phyloP scores from a whole-genome alignment of 257 asterid species.

The Plantago major region DNA sequence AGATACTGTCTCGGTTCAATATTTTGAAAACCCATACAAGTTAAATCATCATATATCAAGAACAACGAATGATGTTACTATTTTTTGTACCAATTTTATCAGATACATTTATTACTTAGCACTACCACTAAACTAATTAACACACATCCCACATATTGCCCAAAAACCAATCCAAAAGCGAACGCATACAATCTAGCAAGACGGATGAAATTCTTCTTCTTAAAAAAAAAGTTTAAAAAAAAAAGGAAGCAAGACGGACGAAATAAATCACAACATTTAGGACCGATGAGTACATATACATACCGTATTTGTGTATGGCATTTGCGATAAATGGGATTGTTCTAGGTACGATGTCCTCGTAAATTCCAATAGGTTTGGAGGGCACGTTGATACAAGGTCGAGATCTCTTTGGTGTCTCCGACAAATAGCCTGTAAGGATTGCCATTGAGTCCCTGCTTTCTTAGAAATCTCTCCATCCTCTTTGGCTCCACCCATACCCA shows the following conservation, averaged over 20 bases:
- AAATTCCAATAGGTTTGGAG: background rate
- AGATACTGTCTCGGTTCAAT: too few species aligned
- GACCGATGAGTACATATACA: background rate
- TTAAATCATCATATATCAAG: too few species aligned
- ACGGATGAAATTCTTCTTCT: too few species aligned
- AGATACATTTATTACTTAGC: too few species aligned
- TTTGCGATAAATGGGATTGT: slow-evolving; percentile 4
- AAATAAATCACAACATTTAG: background rate
- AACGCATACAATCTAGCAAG: background rate
- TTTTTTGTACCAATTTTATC: too few species aligned
- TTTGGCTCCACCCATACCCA: slow-evolving; percentile 15
- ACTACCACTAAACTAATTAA: too few species aligned
- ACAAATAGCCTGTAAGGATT: slow-evolving; percentile 1
- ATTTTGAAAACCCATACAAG: too few species aligned
- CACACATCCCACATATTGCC: too few species aligned
- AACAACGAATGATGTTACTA: too few species aligned
- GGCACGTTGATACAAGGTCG: background rate
- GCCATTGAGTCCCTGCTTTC: slow-evolving; percentile 6
- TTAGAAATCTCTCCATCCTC: slow-evolving; percentile 3
- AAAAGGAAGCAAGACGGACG: background rate
- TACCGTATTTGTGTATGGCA: background rate
- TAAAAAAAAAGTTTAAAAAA: too few species aligned
- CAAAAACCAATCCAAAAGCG: too few species aligned
- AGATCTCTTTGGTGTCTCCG: slow-evolving; percentile 5
- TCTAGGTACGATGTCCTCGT: slow-evolving; percentile 5